Base-by-base conservation (phyloP, 768 basidiomycete genomes). In the Cubamyces lactineus region DNA sequence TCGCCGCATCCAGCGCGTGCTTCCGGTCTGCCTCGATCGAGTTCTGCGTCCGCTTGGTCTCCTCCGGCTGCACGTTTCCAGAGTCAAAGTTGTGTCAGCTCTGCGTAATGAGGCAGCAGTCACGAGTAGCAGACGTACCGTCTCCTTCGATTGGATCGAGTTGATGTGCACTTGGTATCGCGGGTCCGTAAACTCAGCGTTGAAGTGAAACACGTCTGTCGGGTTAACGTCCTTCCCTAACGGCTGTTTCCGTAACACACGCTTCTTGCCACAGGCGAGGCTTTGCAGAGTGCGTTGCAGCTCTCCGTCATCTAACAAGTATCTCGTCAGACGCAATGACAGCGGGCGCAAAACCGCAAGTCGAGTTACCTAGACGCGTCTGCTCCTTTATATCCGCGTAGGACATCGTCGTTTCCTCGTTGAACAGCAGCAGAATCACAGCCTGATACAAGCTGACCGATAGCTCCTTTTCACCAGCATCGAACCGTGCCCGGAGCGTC, bases 91-190 rank as follows among this genome's bases (percentile, higher is more conserved):
- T 52, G 13, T 28, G n/a, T 26, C 5, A 15, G n/a, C 15, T 7
- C n/a, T 41, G 21, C 3, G 8, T 21, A 49, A 15, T 24, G 39
- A 15, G 45, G 39, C 19, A 5, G 30, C 34, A n/a, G 7, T n/a
- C 16, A 4, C 23, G 9, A 24, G 21, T n/a, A 45, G 8, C 7
- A 8, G 12, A 76, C 89, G 62, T 70, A 96, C 94, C 63, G 94
- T 87, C 66, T 96, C 90, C 71, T 95, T 95, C 16, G 88, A 90
- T 73, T 98, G 97, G 51, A 99, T 96, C 21, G 95, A 92, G 70
- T 95, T 96, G 77, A 98, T 96, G 74, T 92, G 92, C 42, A 99
- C 84, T 67, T 88, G 92, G 40, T 86, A 75, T 43, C 85, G 81
- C 7, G 88, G 81, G 68, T 96, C 91, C 28, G 86, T 85, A 74